Evolutionary conservation across 306 rosid species (phyloP).

Genomic region (Morella rubra): DNA sequence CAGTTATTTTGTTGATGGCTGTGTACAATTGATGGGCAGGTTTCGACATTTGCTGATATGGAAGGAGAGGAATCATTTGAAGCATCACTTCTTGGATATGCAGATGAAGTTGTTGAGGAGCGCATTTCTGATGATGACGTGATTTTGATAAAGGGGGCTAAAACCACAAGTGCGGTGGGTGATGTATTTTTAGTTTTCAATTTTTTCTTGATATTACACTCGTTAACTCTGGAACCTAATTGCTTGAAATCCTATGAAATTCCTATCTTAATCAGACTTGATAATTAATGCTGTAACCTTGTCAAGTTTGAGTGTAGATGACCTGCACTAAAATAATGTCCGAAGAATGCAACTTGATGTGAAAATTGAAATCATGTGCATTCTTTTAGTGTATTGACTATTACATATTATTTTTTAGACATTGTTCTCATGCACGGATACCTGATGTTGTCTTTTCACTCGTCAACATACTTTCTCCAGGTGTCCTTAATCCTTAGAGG

Average conservation of each 20-base stretch:
- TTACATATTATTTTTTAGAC: neutral
- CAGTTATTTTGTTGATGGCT: constrained; percentile 7
- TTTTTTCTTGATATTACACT: neutral
- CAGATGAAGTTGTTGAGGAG: constrained; percentile 99
- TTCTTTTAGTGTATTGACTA: neutral
- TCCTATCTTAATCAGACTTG: neutral
- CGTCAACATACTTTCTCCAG: constrained; percentile 34
- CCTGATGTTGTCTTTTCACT: neutral
- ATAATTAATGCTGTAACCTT: neutral
- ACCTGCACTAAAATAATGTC: no score
- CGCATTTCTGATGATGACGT: constrained; percentile 89
- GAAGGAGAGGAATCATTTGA: constrained; percentile 99
- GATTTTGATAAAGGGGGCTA: constrained; percentile 87
- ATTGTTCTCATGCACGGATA: constrained; percentile 16
- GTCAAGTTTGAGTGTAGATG: neutral
- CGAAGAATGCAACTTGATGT: neutral
- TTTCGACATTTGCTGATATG: constrained; percentile 96
- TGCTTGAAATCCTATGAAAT: neutral
- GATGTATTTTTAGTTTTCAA: constrained; percentile 3
- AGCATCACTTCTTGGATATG: constrained; percentile 83
- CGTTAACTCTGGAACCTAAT: neutral
- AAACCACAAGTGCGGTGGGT: constrained; percentile 84
- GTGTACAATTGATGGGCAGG: neutral
- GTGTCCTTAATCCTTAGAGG: constrained; percentile 90
- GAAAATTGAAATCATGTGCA: neutral